Base-by-base conservation (phyloP, 208 protist genomes). In the Leishmania aethiopica region DNA sequence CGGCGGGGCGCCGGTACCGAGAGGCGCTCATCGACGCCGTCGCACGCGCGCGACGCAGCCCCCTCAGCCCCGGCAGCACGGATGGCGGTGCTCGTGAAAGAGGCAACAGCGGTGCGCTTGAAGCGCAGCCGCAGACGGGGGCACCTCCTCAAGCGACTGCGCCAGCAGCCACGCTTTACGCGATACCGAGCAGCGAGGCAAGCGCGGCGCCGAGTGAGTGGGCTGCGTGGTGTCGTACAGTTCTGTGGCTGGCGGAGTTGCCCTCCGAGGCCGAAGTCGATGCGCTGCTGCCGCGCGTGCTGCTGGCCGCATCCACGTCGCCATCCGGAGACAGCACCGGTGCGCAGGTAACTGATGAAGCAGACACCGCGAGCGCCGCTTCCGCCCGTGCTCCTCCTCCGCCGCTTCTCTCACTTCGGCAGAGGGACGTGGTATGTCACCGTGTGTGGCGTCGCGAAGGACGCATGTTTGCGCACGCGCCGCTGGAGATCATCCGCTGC, bases 401-500 rank as follows among this genome's bases (percentile, higher is more conserved):
- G 28, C 72, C 72, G 42, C 72, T 86, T 32, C 90, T 97, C 19
- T 35, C 90, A 3, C 81, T 99, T 2, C 88, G 78, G 13, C 89
- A 98, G 55, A 82, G 91, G 25, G 96, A 99, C 81, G 80, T 84
- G 2, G 87, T 99, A 35, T 62, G 84, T 22, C 98, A 99, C 80
- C 75, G 81, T 2, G 90, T 99, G 22, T 96, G 98, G 81, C 95
- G 97, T 13, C 96, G 97, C n/a, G 98, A 99, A 84, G 96, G 94
- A 6, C 94, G 94, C 0, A 95, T 99, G n/a, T 87, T 90, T 13
- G 93, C 87, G 8, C 88, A 80, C 22, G 96, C 74, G 10, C 90
- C 88, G 13, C 35, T 94, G 47, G 79, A 90, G 51, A 81, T 97
- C 47, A 37, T 94, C 3, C 89, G 89, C 59, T 94, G 87, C 79